These are phyloP conservation scores for Neofusicoccum umdonicola DNA, from an alignment of 2,329 filamentous ascomycete genomes.

Conservation along the genomic window DNA sequence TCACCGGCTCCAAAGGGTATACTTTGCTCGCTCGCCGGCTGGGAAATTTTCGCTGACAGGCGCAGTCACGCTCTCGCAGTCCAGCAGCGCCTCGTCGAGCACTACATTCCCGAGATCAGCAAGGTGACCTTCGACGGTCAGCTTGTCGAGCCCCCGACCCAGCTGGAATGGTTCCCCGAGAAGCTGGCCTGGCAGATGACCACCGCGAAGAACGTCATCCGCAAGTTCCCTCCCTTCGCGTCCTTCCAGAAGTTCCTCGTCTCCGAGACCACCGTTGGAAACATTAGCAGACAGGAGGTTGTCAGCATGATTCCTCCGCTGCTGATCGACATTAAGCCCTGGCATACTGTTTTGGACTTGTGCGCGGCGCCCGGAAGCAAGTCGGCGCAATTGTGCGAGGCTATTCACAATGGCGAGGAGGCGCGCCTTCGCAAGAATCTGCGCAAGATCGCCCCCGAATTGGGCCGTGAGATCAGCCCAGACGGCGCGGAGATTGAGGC, in stretches of 20 bases:
- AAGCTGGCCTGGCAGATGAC: slow-evolving; percentile 97
- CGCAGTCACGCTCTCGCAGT: slow-evolving; percentile 84
- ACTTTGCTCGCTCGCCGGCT: slow-evolving; percentile 18
- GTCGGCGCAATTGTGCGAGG: slow-evolving; percentile 89
- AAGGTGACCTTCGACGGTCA: slow-evolving; percentile 80
- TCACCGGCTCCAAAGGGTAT: slow-evolving; percentile 90
- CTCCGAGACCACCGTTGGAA: slow-evolving; percentile 93
- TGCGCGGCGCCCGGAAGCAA: slow-evolving; percentile 97
- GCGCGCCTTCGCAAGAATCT: slow-evolving; percentile 73
- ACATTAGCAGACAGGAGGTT: slow-evolving; percentile 95
- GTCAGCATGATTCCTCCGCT: slow-evolving; percentile 99
- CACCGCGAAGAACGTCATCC: slow-evolving; percentile 91
- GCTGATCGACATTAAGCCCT: slow-evolving; percentile 84
- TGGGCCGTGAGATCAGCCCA: slow-evolving; percentile 56
- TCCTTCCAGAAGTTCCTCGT: slow-evolving; percentile 98
- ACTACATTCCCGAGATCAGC: slow-evolving; percentile 87
- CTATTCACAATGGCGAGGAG: slow-evolving; percentile 91
- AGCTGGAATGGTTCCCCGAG: slow-evolving; percentile 91
- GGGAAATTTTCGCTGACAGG: slow-evolving; percentile 15
- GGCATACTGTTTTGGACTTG: slow-evolving; percentile 91
- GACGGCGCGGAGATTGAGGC: slow-evolving; percentile 33
- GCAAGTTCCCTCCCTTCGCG: slow-evolving; percentile 89
- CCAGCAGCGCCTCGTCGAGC: slow-evolving; percentile 79
- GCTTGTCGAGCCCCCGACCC: slow-evolving; percentile 74
- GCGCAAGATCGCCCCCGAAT: slow-evolving; percentile 60